Conservation (phyloP, 495 filamentous ascomycete genomes). For the Aspergillus funiculosus region DNA sequence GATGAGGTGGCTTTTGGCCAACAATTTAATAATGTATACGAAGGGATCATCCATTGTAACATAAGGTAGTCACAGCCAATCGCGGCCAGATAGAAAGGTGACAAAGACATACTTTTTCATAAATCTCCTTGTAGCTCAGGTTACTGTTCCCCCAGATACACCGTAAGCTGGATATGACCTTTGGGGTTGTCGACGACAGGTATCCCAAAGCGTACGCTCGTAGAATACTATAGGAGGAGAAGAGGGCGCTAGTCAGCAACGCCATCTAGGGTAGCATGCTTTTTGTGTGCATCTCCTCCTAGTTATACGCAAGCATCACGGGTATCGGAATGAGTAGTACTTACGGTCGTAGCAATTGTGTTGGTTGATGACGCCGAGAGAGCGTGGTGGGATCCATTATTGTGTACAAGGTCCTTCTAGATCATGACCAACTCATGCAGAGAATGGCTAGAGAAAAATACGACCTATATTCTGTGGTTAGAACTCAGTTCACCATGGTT, state of each 20-base stretch:
- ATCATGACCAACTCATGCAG: conserved; percentile 17
- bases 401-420: conserved; percentile 20
- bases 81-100: neutral
- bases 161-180: conserved; percentile 53
- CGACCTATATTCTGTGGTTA: conserved; percentile 8
- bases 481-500: conserved; percentile 2
- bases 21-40: neutral
- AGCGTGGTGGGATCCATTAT: conserved; percentile 31
- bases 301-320: conserved; percentile 21
- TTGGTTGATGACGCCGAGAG: conserved; percentile 22
- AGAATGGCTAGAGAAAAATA: conserved; percentile 1
- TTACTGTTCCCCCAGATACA: conserved; percentile 43
- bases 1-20: neutral
- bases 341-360: conserved; percentile 29
- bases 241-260: conserved; percentile 12
- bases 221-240: conserved; percentile 48
- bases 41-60: neutral
- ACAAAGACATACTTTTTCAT: conserved; percentile 33
- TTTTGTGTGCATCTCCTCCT: neutral
- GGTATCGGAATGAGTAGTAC: conserved; percentile 10
- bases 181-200: conserved; percentile 62
- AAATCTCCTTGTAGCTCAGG: conserved; percentile 35
- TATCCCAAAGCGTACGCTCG: conserved; percentile 74
- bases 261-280: conserved; percentile 5
- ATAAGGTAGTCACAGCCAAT: neutral